These are phyloP conservation scores for Usnea hakonensis DNA, from an alignment of 495 filamentous ascomycete species.

Conservation along the genomic window DNA sequence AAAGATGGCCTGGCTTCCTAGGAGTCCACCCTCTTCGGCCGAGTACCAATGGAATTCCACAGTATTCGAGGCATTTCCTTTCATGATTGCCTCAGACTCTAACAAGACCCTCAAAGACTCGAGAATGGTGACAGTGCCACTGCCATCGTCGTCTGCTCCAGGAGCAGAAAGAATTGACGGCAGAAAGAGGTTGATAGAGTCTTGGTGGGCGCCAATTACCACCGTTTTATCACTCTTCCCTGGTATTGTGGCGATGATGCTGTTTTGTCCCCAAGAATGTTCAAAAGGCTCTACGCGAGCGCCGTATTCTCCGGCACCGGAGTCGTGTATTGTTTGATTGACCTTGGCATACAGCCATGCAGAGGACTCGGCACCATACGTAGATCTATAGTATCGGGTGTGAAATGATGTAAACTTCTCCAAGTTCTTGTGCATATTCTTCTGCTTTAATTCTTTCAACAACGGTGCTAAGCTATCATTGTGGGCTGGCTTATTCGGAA, in stretches of 20 bases:
- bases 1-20: slow-evolving; percentile 84
- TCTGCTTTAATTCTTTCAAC: slow-evolving; percentile 59
- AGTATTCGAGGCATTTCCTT: slow-evolving; percentile 60
- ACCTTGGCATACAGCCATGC: slow-evolving; percentile 79
- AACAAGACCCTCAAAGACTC: slow-evolving; percentile 62
- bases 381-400: slow-evolving; percentile 86
- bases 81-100: slow-evolving; percentile 41
- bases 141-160: slow-evolving; percentile 70
- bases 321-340: slow-evolving; percentile 56
- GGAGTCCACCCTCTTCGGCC: slow-evolving; percentile 83
- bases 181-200: slow-evolving; percentile 85
- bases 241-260: slow-evolving; percentile 87
- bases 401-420: slow-evolving; percentile 72
- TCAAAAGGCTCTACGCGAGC: slow-evolving; percentile 64
- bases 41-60: slow-evolving; percentile 96
- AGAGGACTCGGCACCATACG: slow-evolving; percentile 77
- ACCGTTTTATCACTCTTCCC: slow-evolving; percentile 80
- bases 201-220: slow-evolving; percentile 67
- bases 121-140: slow-evolving; percentile 70
- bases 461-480: slow-evolving; percentile 61
- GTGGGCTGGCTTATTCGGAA: slow-evolving; percentile 59
- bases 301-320: slow-evolving; percentile 54
- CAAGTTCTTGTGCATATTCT: slow-evolving; percentile 70
- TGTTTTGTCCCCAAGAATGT: slow-evolving; percentile 85
- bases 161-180: slow-evolving; percentile 73